phyloP scores from a whole-genome alignment of 768 basidiomycete species.

The Trametes cinnabarina region DNA sequence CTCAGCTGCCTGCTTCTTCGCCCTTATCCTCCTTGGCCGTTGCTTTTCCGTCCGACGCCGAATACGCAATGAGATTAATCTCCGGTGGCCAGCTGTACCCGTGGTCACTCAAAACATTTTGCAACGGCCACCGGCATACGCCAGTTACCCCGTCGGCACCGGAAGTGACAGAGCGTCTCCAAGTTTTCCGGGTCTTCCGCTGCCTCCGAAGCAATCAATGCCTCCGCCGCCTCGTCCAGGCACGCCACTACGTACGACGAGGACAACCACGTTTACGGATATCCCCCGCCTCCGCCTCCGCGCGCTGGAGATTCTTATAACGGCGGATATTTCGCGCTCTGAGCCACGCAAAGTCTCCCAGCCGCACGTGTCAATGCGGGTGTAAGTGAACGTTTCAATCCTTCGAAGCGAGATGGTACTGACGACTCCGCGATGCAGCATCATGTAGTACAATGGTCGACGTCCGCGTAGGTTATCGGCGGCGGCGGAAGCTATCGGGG shows the following conservation, averaged over 20 bases:
- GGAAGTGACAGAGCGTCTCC: not conserved
- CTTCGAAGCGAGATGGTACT: too few relatives aligned
- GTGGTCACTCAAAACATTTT: slow-evolving; percentile 1
- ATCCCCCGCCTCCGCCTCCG: not conserved
- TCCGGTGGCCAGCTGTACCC: not conserved
- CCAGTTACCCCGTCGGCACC: not conserved
- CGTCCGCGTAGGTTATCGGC: too few relatives aligned
- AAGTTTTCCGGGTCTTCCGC: slow-evolving; percentile 9
- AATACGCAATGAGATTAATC: not conserved
- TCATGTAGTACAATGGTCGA: too few relatives aligned
- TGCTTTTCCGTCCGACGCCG: slow-evolving; percentile 12
- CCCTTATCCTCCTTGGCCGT: slow-evolving; percentile 3
- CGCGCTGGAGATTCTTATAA: not conserved
- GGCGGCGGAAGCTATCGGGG: too few relatives aligned
- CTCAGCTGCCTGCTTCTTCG: slow-evolving; percentile 2
- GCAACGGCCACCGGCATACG: slow-evolving; percentile 7
- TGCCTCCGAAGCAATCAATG: not conserved
- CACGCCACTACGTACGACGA: slow-evolving; percentile 8
- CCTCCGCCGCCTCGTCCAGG: slow-evolving; percentile 12
- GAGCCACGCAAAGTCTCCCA: not conserved
- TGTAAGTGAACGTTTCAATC: not conserved
- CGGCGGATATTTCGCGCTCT: slow-evolving; percentile 3
- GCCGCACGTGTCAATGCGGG: slow-evolving; percentile 1
- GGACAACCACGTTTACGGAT: slow-evolving; percentile 11
- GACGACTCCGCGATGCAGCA: too few relatives aligned